Percentiles rank a stretch among this genome's conserved stretches.
These are phyloP conservation scores for Aspergillus novoparasiticus DNA, from an alignment of 2,329 filamentous ascomycete species.

Conservation along the genomic window DNA sequence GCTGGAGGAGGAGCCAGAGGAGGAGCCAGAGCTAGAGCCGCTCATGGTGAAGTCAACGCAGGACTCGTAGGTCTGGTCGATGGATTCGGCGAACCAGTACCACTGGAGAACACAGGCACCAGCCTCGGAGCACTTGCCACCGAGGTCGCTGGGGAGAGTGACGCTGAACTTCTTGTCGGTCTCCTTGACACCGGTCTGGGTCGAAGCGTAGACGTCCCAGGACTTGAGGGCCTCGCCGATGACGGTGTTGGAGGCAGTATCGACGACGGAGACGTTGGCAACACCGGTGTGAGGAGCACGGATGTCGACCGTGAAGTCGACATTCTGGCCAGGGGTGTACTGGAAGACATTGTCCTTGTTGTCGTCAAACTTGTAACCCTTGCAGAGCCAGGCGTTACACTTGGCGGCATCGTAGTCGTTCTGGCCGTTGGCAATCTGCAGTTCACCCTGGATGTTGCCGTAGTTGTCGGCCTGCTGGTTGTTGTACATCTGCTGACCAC, in stretches of 20 bases:
- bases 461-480: constrained; percentile 57
- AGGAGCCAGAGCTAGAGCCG: constrained; percentile 22
- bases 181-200: constrained; percentile 27
- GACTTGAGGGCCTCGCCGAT: constrained; percentile 38
- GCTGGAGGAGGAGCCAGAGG: constrained; percentile 17
- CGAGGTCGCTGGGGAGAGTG: constrained; percentile 34
- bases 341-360: constrained; percentile 56
- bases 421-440: constrained; percentile 53
- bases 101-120: constrained; percentile 39
- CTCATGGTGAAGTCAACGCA: constrained; percentile 37
- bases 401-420: constrained; percentile 50
- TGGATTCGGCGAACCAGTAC: constrained; percentile 38
- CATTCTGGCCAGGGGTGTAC: constrained; percentile 51
- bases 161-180: constrained; percentile 35
- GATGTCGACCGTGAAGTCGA: constrained; percentile 49
- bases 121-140: constrained; percentile 28
- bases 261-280: constrained; percentile 54
- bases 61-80: constrained; percentile 40
- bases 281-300: constrained; percentile 51
- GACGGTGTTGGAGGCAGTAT: constrained; percentile 47
- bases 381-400: constrained; percentile 60
- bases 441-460: constrained; percentile 60
- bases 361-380: constrained; percentile 61
- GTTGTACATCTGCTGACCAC: constrained; percentile 57
- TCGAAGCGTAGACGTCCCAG: constrained; percentile 36